These are phyloP conservation scores for Silene latifolia DNA, from an alignment of 148 eudicot genomes.

Conservation along the genomic window DNA sequence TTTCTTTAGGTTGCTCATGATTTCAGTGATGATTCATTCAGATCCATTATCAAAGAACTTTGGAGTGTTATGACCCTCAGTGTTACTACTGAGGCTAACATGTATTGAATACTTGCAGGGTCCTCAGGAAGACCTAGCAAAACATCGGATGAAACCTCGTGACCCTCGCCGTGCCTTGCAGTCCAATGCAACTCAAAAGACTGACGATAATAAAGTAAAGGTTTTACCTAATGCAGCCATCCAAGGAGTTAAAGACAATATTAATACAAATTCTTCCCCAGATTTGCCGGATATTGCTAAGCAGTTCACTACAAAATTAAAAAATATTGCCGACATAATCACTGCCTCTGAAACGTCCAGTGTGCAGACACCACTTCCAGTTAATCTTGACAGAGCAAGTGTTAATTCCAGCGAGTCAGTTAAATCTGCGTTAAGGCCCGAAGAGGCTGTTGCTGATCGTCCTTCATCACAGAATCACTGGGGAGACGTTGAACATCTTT, in stretches of 20 bases:
- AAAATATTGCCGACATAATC: constrained; percentile 66
- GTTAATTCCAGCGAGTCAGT: constrained; percentile 25
- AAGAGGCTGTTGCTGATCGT: constrained; percentile 42
- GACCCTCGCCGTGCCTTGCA: constrained; percentile 87
- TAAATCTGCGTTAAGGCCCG: constrained; percentile 41
- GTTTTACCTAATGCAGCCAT: constrained; percentile 21
- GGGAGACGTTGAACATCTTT: constrained; percentile 85
- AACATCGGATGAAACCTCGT: constrained; percentile 87
- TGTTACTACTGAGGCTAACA: background rate
- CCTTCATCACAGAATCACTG: constrained; percentile 54
- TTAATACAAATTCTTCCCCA: constrained; percentile 9
- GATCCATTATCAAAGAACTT: background rate
- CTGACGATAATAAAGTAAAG: constrained; percentile 33
- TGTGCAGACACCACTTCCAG: constrained; percentile 32
- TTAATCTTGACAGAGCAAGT: constrained; percentile 26
- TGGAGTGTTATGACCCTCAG: background rate
- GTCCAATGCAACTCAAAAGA: constrained; percentile 34
- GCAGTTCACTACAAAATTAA: constrained; percentile 64
- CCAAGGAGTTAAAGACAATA: constrained; percentile 36
- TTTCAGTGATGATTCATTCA: background rate
- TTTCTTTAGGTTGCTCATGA: constrained; percentile 1
- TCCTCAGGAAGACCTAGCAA: constrained; percentile 62
- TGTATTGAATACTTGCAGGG: constrained; percentile 27
- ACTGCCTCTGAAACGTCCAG: constrained; percentile 50
- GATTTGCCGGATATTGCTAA: constrained; percentile 64